Conservation (phyloP, 306 rosid species). For the Prunus mongolica region DNA sequence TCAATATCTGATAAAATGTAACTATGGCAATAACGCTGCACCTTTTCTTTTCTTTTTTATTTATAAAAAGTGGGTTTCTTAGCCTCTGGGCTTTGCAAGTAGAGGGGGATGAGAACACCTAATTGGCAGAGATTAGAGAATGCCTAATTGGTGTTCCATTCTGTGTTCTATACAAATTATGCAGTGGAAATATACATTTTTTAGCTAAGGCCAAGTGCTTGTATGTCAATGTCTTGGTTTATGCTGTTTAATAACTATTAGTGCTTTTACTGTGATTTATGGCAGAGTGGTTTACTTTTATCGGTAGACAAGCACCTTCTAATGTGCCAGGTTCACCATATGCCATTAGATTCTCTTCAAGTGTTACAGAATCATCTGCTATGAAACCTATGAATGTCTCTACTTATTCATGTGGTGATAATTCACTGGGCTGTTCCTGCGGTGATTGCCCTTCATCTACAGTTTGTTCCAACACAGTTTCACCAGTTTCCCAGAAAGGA, state of each 20-base stretch:
- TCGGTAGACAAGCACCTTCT: constrained; percentile 69
- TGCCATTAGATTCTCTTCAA: constrained; percentile 60
- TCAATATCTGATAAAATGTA: neutral
- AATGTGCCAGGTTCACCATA: constrained; percentile 75
- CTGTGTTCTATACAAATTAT: neutral
- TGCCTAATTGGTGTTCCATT: neutral
- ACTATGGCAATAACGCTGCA: neutral
- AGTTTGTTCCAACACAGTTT: constrained; percentile 60
- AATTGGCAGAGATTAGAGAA: neutral
- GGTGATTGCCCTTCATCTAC: constrained; percentile 93
- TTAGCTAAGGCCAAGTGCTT: constrained; percentile 20
- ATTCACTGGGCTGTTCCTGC: constrained; percentile 93
- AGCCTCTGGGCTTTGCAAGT: neutral
- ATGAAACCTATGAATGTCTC: constrained; percentile 93
- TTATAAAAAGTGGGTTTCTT: neutral
- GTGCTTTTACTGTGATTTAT: constrained; percentile 27
- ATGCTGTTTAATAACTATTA: constrained; percentile 13
- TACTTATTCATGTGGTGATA: constrained; percentile 84
- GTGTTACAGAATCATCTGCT: constrained; percentile 49
- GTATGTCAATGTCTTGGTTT: constrained; percentile 8
- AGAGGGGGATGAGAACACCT: neutral
- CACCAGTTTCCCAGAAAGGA: constrained; percentile 41
- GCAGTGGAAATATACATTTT: constrained; percentile 2
- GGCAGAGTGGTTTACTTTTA: constrained; percentile 90
- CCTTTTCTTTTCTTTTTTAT: neutral